A percentile compares a stretch with the other conserved stretches of the same genome.
Evolutionary conservation across 192 early-diverging fungal species (phyloP).

Genomic region (Irineochytrium annulatum): DNA sequence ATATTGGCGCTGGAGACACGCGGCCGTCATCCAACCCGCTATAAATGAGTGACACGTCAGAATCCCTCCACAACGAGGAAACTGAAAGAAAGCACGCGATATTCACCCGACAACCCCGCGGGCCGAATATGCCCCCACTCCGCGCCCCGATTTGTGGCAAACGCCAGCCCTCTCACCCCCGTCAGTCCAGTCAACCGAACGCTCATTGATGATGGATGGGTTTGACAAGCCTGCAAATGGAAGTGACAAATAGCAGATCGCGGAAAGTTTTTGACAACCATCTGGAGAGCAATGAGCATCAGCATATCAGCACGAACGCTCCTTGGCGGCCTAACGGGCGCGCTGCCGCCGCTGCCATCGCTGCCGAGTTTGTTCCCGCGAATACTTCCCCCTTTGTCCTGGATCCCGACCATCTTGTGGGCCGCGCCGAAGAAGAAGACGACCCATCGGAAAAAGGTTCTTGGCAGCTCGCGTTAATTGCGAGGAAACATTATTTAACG

Average conservation of each 20-base stretch:
- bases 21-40: not conserved
- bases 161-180: no score
- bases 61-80: not conserved
- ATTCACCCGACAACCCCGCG: not conserved
- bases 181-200: no score
- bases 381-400: slow-evolving; percentile 24
- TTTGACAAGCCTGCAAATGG: no score
- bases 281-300: no score
- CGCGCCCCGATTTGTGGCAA: not conserved
- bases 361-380: no score
- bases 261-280: no score
- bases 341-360: no score
- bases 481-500: slow-evolving; percentile 48
- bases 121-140: not conserved
- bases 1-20: not conserved
- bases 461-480: slow-evolving; percentile 8
- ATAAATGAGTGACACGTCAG: not conserved
- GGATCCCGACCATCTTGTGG: slow-evolving; percentile 59
- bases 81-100: not conserved
- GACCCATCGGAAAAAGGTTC: slow-evolving; percentile 81
- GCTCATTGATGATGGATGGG: no score
- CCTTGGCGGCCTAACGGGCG: no score
- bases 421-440: slow-evolving; percentile 93
- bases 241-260: no score
- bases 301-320: no score